A percentile compares a stretch with the other conserved stretches of the same genome.
phyloP scores from a whole-genome alignment of 1,284 basidiomycete genomes.

The Malassezia pachydermatis region DNA sequence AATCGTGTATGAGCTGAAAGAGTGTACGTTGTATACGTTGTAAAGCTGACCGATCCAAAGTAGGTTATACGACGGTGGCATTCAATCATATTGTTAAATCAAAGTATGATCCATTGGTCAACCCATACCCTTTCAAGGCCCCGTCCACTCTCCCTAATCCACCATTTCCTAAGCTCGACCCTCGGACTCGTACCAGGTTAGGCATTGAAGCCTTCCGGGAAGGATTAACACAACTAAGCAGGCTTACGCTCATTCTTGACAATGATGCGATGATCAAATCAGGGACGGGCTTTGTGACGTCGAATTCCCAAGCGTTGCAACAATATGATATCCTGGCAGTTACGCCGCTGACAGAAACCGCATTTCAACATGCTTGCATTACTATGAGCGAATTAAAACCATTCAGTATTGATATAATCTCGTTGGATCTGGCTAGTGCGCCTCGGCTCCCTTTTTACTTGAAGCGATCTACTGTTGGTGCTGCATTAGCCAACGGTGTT shows the following conservation, averaged over 20 bases:
- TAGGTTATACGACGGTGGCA: slow-evolving; percentile 33
- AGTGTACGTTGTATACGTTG: slow-evolving; percentile 9
- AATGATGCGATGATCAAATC: slow-evolving; percentile 33
- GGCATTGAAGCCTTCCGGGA: background rate
- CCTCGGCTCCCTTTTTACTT: slow-evolving; percentile 68
- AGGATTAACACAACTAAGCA: slow-evolving; percentile 33
- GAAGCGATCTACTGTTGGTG: slow-evolving; percentile 68
- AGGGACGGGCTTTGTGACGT: slow-evolving; percentile 31
- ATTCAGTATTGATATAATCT: slow-evolving; percentile 69
- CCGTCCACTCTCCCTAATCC: slow-evolving; percentile 18
- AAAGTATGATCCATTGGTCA: slow-evolving; percentile 24
- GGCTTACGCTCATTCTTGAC: slow-evolving; percentile 42
- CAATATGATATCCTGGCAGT: slow-evolving; percentile 67
- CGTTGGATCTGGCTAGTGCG: slow-evolving; percentile 62
- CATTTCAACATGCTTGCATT: slow-evolving; percentile 68
- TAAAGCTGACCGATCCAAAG: slow-evolving; percentile 1
- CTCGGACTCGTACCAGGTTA: slow-evolving; percentile 15
- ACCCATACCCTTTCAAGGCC: slow-evolving; percentile 26
- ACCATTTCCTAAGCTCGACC: slow-evolving; percentile 38
- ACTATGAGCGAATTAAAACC: slow-evolving; percentile 68
- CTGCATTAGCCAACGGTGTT: slow-evolving; percentile 69
- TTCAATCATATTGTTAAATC: slow-evolving; percentile 35
- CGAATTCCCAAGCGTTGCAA: slow-evolving; percentile 43
- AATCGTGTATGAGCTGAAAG: slow-evolving; percentile 21
- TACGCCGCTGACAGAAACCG: slow-evolving; percentile 59